Evolutionary conservation across 2,329 filamentous ascomycete genomes (phyloP), one percentile per base, ranked within the genome.

Genomic region (Verruconis gallopava): DNA sequence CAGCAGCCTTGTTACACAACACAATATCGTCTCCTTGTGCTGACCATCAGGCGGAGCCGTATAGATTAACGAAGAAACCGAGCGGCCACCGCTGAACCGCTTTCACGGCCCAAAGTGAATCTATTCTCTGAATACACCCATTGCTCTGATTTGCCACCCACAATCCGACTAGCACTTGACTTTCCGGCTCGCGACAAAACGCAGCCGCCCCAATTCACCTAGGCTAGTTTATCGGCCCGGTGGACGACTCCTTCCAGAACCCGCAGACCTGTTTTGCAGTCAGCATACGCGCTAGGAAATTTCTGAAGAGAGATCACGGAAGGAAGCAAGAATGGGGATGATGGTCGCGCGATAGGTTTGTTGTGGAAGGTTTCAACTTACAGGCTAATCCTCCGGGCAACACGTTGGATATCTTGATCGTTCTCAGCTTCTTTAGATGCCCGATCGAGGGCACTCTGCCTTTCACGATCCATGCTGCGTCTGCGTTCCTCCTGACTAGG

Each of bases 321-420:
- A 43, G 9, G 4, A 11, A 14, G 9, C 34, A 9, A 9, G 15
- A 17, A n/a, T 3, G 15, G 4, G n/a, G 25, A 30, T 30, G 25
- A 9, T 30, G n/a, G 25, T n/a, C 4, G n/a, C 11, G n/a, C n/a
- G 9, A n/a, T 30, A 9, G 9, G n/a, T 9, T 30, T 9, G 9
- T 30, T 30, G 9, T 30, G 6, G 25, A n/a, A 30, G 6, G 25
- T 9, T 9, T 37, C 11, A 38, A 61, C 84, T 84, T 68, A 96
- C 91, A 93, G 93, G 81, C 86, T 95, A 55, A 98, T 81, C 60
- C 89, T 77, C 63, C 91, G 75, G 19, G 86, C 91, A 46, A 98
- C 76, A 48, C 81, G 79, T 53, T 89, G 84, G 55, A 98, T 64
- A 54, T 84, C 83, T 57, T 79, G 77, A 56, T 96, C 91, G 57